A percentile compares a stretch with the other conserved stretches of the same genome.
Evolutionary conservation across 805 yeast species (phyloP).

Genomic region (Candida ponderosae): DNA sequence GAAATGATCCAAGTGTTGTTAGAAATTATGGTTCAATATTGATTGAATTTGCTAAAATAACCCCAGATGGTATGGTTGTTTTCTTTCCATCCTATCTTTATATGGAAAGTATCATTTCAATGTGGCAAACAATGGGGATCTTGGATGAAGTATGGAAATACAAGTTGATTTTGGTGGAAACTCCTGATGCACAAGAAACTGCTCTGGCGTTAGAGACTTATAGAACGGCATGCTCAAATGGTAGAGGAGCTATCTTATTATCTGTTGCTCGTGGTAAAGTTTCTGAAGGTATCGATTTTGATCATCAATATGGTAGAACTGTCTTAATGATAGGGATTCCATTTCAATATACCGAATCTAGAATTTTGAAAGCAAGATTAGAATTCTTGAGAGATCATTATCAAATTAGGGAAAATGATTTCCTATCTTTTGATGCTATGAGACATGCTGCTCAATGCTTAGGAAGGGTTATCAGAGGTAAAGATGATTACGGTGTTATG

Average conservation of each 20-base stretch:
- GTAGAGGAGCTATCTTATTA: conserved; percentile 92
- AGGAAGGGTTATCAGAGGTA: conserved; percentile 95
- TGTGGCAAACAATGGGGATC: conserved; percentile 99
- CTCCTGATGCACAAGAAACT: conserved; percentile 99
- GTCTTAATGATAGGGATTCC: conserved; percentile 99
- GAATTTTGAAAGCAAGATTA: conserved; percentile 88
- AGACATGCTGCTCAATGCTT: conserved; percentile 98
- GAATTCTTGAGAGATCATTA: conserved; percentile 91
- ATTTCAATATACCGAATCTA: conserved; percentile 95
- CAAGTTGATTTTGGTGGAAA: conserved; percentile 88
- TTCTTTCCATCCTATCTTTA: conserved; percentile 95
- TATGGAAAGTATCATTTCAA: conserved; percentile 96
- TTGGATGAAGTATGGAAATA: conserved; percentile 98
- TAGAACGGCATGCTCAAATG: conserved; percentile 93
- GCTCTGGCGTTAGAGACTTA: conserved; percentile 92
- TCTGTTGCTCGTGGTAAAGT: conserved; percentile 99
- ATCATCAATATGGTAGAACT: conserved; percentile 95
- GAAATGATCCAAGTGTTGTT: conserved; percentile 97
- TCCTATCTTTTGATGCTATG: conserved; percentile 97
- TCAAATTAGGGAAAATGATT: conserved; percentile 90
- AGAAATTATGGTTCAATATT: conserved; percentile 91
- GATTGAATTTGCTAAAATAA: conserved; percentile 87
- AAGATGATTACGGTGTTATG: conserved; percentile 98
- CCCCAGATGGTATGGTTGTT: conserved; percentile 97
- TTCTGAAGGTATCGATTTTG: conserved; percentile 98